Percentiles rank a stretch among this genome's conserved stretches.
Conservation (phyloP, 2,329 filamentous ascomycete genomes). For the Gremmenia infestans region DNA sequence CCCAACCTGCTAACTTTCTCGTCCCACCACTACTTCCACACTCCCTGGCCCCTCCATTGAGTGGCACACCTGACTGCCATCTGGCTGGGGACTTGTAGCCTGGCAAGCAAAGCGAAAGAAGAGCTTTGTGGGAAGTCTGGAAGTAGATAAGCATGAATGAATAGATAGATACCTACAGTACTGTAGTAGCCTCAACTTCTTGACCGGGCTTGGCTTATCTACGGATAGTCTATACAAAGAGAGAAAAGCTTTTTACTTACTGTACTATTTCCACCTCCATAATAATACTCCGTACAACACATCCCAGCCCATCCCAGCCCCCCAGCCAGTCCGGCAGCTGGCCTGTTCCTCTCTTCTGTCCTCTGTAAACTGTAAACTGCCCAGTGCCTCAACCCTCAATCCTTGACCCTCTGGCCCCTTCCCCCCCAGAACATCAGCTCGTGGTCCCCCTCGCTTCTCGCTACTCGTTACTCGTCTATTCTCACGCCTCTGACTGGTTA, state of each 20-base stretch:
- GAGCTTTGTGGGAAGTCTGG: not conserved
- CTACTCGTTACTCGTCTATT: not conserved
- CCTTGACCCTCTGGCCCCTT: not conserved
- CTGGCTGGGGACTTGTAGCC: not conserved
- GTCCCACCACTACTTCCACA: not conserved
- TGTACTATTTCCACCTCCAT: too few species aligned
- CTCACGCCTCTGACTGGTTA: slow-evolving; percentile 4
- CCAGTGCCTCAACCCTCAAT: not conserved
- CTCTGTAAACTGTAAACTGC: not conserved
- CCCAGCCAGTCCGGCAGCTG: not conserved
- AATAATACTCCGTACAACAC: not conserved
- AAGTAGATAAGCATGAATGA: not conserved
- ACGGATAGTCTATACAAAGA: too few species aligned
- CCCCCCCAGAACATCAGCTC: not conserved
- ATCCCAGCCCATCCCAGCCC: not conserved
- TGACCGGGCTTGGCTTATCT: too few species aligned
- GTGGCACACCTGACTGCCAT: not conserved
- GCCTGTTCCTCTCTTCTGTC: not conserved
- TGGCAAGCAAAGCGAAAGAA: not conserved
- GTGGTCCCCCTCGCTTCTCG: not conserved
- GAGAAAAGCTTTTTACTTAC: too few species aligned
- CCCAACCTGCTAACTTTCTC: not conserved
- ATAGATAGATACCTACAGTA: too few species aligned
- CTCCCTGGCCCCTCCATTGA: not conserved
- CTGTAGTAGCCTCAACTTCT: not conserved